Evolutionary conservation across 2,329 filamentous ascomycete genomes (phyloP), one percentile per base, ranked within the genome.

Genomic region (Sclerotinia borealis): DNA sequence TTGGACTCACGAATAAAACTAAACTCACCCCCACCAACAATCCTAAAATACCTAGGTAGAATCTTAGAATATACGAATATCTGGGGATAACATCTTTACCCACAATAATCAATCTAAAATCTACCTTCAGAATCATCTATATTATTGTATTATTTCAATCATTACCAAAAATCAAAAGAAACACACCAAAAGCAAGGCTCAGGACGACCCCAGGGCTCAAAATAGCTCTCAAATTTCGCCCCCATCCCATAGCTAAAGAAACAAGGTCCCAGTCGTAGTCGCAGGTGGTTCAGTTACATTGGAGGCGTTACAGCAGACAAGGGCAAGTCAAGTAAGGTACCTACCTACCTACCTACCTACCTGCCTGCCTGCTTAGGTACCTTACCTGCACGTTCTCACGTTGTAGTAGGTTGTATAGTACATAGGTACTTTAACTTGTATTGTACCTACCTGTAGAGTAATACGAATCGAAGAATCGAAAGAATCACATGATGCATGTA

Each of bases 401-500:
- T 56, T 45, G 52, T 43, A 43, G 52, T 55, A 56, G n/a, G n/a
- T n/a, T n/a, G n/a, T n/a, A n/a, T n/a, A n/a, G n/a, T n/a, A n/a
- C n/a, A n/a, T n/a, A n/a, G n/a, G n/a, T n/a, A n/a, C n/a, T n/a
- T n/a, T n/a, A n/a, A n/a, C n/a, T n/a, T n/a, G n/a, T n/a, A n/a
- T n/a, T n/a, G n/a, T n/a, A n/a, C n/a, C n/a, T n/a, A n/a, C n/a
- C n/a, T n/a, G n/a, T n/a, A n/a, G n/a, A n/a, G n/a, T n/a, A n/a
- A n/a, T n/a, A n/a, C n/a, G n/a, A n/a, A n/a, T n/a, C n/a, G n/a
- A n/a, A n/a, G n/a, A n/a, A n/a, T n/a, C n/a, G n/a, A n/a, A n/a
- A 43, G 8, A 45, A 56, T 56, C 54, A 56, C 54, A 56, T 56
- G 54, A 56, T 56, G n/a, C 39, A 45, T 56, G 54, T 56, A 34